Percentiles rank a stretch among this genome's conserved stretches.
phyloP scores from a whole-genome alignment of 148 eudicot genomes.

The Hydrangea macrophylla region DNA sequence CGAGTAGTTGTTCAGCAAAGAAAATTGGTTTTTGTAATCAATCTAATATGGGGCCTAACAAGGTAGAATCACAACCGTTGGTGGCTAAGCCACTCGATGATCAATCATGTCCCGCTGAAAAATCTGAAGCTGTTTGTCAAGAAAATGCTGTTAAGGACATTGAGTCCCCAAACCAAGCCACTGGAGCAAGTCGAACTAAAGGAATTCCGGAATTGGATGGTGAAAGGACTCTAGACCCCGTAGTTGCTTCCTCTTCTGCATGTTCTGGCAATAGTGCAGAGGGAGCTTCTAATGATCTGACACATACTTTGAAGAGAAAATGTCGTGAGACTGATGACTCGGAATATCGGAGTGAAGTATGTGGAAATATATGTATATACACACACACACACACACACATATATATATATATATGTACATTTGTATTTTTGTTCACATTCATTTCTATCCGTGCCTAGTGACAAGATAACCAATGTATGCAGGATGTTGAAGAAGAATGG shows the following conservation, averaged over 20 bases:
- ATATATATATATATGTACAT: no score
- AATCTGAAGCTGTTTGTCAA: slow-evolving; percentile 17
- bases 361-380: slow-evolving; percentile 2
- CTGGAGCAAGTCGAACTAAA: slow-evolving; percentile 24
- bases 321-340: slow-evolving; percentile 66
- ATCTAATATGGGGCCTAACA: slow-evolving; percentile 17
- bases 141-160: slow-evolving; percentile 24
- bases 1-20: no score
- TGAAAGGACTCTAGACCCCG: slow-evolving; percentile 45
- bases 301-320: slow-evolving; percentile 59
- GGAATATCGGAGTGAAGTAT: slow-evolving; percentile 79
- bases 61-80: slow-evolving; percentile 22
- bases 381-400: no score
- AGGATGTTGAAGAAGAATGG: slow-evolving; percentile 94
- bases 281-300: slow-evolving; percentile 58
- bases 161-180: slow-evolving; percentile 20
- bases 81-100: slow-evolving; percentile 29
- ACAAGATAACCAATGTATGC: slow-evolving; percentile 20
- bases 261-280: slow-evolving; percentile 89
- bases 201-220: slow-evolving; percentile 27
- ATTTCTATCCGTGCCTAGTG: slow-evolving; percentile 4
- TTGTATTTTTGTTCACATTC: slow-evolving; percentile 5
- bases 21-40: no score
- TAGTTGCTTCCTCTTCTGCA: slow-evolving; percentile 67
- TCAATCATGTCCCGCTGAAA: slow-evolving; percentile 22